phyloP scores from a whole-genome alignment of 2,329 filamentous ascomycete species.

The Colletotrichum tofieldiae region DNA sequence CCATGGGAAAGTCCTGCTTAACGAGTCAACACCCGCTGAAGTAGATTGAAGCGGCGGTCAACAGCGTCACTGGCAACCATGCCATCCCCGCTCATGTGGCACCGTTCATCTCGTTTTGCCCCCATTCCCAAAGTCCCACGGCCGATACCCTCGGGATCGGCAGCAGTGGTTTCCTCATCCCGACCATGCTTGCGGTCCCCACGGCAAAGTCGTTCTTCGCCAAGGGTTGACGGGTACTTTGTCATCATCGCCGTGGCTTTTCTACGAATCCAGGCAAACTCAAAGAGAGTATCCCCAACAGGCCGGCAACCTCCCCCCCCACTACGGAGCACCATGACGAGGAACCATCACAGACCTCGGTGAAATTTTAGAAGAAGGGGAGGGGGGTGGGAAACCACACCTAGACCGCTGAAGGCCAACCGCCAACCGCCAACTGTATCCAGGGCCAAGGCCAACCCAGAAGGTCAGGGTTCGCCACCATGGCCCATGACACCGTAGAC shows the following conservation, averaged over 20 bases:
- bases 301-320: neutral
- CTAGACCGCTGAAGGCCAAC: neutral
- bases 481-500: conserved; percentile 3
- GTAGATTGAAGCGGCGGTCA: conserved; percentile 23
- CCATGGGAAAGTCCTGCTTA: neutral
- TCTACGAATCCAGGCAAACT: neutral
- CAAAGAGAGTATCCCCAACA: neutral
- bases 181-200: neutral
- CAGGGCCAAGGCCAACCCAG: neutral
- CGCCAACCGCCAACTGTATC: neutral
- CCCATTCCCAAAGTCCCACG: neutral
- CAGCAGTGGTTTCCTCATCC: neutral
- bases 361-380: neutral
- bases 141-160: conserved; percentile 2
- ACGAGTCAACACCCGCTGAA: conserved; percentile 4
- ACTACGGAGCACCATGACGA: neutral
- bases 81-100: conserved; percentile 15
- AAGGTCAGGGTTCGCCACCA: neutral
- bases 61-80: conserved; percentile 1
- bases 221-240: neutral
- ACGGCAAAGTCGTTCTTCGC: neutral
- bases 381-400: neutral
- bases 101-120: conserved; percentile 8
- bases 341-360: neutral
- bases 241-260: neutral